Conservation (phyloP, 2,329 filamentous ascomycete genomes). For the Catunica adiposa region DNA sequence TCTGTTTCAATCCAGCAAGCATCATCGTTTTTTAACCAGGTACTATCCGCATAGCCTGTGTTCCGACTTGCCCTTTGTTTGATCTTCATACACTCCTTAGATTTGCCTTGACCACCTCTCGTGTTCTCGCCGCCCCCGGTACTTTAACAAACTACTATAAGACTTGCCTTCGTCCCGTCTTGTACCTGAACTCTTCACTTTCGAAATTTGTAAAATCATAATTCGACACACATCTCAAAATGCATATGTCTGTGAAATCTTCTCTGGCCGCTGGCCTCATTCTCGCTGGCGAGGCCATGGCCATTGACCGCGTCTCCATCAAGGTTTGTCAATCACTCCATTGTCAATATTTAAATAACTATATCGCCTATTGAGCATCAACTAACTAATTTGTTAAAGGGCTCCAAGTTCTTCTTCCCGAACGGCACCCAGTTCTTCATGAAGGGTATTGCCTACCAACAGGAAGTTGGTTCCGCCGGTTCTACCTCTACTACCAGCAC, state of each 20-base stretch:
- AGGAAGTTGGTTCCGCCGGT: conserved; percentile 48
- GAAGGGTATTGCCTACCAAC: conserved; percentile 89
- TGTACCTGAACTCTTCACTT: not conserved
- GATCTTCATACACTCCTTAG: conserved; percentile 10
- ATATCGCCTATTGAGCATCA: too few relatives aligned
- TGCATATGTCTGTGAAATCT: conserved; percentile 18
- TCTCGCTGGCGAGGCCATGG: conserved; percentile 26
- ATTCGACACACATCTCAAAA: conserved; percentile 16
- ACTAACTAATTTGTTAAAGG: conserved; percentile 26
- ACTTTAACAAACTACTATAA: not conserved
- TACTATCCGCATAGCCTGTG: not conserved
- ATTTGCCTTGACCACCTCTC: not conserved
- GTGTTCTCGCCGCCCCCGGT: not conserved
- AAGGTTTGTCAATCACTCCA: conserved; percentile 35
- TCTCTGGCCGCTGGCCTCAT: conserved; percentile 25
- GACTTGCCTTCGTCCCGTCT: not conserved
- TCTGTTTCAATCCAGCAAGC: not conserved
- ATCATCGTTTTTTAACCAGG: not conserved
- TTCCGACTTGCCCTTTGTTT: conserved; percentile 7
- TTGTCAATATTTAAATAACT: too few relatives aligned
- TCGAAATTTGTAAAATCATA: not conserved
- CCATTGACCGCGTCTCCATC: conserved; percentile 44
- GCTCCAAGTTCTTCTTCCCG: conserved; percentile 79
- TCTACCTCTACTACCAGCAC: conserved; percentile 27
- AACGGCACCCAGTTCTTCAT: conserved; percentile 57